Base-by-base conservation (phyloP, 2,329 filamentous ascomycete genomes). In the Aureobasidium musti region DNA sequence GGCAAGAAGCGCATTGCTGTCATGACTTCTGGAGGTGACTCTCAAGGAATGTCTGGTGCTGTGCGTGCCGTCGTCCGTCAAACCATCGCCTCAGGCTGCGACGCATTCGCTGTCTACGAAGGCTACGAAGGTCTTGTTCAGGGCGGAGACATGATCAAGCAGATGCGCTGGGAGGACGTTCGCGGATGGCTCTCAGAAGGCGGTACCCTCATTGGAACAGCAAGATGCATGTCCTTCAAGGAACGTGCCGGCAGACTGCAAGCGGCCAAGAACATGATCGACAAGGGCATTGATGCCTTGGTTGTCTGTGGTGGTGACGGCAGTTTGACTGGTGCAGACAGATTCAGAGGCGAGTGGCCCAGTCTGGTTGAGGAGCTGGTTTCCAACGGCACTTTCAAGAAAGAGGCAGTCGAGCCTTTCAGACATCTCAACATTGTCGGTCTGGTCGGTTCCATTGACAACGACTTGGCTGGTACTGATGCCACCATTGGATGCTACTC, bases 301-400 rank as follows among this genome's bases (percentile, higher is more conserved):
- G 90, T 99, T 73, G 96, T 99, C 76, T 98, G 94, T 78, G 95
- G 95, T 77, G 95, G 95, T 81, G 95, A 99, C 77, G 95, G 95
- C 69, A 96, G 92, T 71, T 85, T 99, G 74, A 99, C 95, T 13
- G 95, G 95, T 75, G 95, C 95, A 65, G 95, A 99, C 82, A 89
- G 87, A 74, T 98, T 99, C 81, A 87, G 95, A 69, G 82, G 86
- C 60, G 95, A 99, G 77, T 99, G 95, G 95, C 91, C 93, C 3
- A 87, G 90, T 50, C 83, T 99, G 70, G 78, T 99, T 67, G 82
- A 91, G 63, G 95, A 99, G 82, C 85, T 99, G 69, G 90, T 98
- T 41, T 76, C 86, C 59, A 90, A 80, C 2, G 87, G 88, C 63
- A 84, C 94, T 74, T 83, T 97, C 73, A 89, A 86, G 7, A 74